Percentiles rank a stretch among this genome's conserved stretches.
phyloP scores from a whole-genome alignment of 2,329 filamentous ascomycete genomes.

The Sporothrix curviconia region DNA sequence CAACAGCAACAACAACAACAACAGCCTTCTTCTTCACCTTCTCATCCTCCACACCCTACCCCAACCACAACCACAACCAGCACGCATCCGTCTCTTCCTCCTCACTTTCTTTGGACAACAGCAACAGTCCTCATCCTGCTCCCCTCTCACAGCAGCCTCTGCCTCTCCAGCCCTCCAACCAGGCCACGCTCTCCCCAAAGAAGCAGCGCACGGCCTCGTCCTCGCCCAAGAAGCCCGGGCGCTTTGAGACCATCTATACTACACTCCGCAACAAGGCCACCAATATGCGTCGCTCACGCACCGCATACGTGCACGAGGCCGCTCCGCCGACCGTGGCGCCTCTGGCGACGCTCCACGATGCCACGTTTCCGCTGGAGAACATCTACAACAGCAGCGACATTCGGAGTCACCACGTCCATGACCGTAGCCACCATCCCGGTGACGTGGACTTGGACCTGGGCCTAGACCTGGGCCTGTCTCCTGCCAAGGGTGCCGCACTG shows the following conservation, averaged over 20 bases:
- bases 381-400: not conserved
- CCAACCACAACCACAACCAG: not conserved
- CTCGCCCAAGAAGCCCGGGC: slow-evolving; percentile 23
- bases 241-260: slow-evolving; percentile 27
- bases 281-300: slow-evolving; percentile 19
- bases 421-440: slow-evolving; percentile 6
- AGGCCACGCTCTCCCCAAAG: not conserved
- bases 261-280: slow-evolving; percentile 27
- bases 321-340: slow-evolving; percentile 17
- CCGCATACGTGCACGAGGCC: slow-evolving; percentile 10
- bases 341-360: slow-evolving; percentile 16
- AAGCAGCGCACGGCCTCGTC: slow-evolving; percentile 10
- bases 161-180: not conserved
- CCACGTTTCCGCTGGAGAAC: not conserved
- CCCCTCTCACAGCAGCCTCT: too few relatives aligned
- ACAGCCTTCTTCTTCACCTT: not conserved
- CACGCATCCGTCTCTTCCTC: slow-evolving; percentile 11
- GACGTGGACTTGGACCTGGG: not conserved
- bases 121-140: too few relatives aligned
- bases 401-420: slow-evolving; percentile 1
- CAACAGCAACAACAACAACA: slow-evolving; percentile 14
- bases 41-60: slow-evolving; percentile 12
- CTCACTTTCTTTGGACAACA: slow-evolving; percentile 11
- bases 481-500: not conserved
- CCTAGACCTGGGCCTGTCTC: not conserved